Evolutionary conservation across 257 asterid genomes (phyloP).

Genomic region (Ilex asprella): DNA sequence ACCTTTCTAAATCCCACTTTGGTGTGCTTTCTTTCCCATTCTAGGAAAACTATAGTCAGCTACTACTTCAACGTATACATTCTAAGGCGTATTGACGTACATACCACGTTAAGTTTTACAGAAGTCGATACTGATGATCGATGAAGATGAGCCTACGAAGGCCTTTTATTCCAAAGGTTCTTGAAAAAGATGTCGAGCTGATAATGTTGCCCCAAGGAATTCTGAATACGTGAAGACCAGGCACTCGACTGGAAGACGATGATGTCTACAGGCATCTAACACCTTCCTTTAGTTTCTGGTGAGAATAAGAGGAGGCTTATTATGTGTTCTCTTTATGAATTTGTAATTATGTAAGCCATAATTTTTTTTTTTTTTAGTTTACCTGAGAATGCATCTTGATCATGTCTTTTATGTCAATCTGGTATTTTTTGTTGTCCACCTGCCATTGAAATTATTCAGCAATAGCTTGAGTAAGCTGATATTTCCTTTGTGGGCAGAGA

Average conservation of each 20-base stretch:
- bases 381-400: too few species aligned
- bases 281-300: too few species aligned
- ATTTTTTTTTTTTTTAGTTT: too few species aligned
- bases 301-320: too few species aligned
- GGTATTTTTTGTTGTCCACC: too few species aligned
- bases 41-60: slow-evolving; percentile 13
- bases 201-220: background rate
- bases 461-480: too few species aligned
- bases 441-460: too few species aligned
- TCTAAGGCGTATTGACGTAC: slow-evolving; percentile 8
- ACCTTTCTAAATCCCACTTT: slow-evolving; percentile 16
- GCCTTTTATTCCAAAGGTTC: background rate
- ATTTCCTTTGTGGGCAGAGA: too few species aligned
- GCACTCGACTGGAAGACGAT: background rate
- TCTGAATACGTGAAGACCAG: background rate
- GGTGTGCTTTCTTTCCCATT: slow-evolving; percentile 11
- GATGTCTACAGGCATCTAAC: background rate
- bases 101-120: background rate
- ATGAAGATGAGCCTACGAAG: slow-evolving; percentile 11
- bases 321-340: too few species aligned
- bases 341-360: too few species aligned
- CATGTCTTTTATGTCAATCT: too few species aligned
- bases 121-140: slow-evolving; percentile 12
- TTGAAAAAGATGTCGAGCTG: background rate
- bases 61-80: slow-evolving; percentile 25